Conservation (phyloP, 805 yeast genomes). For the Candida tammaniensis region DNA sequence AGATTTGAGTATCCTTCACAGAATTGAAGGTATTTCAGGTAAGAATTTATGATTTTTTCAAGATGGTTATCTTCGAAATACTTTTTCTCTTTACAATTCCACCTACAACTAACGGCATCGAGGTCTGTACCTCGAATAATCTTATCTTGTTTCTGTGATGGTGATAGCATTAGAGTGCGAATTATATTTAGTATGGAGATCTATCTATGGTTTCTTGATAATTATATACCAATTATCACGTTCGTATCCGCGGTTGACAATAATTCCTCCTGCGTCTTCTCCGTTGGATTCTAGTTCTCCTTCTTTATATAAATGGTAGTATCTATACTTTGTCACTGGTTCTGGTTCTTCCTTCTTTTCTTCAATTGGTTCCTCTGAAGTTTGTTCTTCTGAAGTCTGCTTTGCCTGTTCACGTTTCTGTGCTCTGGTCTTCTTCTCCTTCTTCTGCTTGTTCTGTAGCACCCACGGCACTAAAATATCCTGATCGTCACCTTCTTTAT, state of each 20-base stretch:
- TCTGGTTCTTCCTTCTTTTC: conserved; percentile 16
- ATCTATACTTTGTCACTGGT: conserved; percentile 67
- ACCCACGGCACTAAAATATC: conserved; percentile 98
- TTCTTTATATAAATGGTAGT: conserved; percentile 78
- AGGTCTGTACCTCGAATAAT: conserved; percentile 58
- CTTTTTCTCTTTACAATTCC: conserved; percentile 46
- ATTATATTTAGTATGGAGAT: too few species aligned
- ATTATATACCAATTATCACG: conserved; percentile 89
- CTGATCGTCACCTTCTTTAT: conserved; percentile 86
- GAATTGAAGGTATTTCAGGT: conserved; percentile 35
- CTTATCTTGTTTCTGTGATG: conserved; percentile 36
- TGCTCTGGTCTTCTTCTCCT: conserved; percentile 20
- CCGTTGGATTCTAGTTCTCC: conserved; percentile 83
- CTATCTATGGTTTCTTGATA: conserved; percentile 12
- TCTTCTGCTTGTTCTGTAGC: conserved; percentile 47
- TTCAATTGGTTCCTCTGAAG: conserved; percentile 9
- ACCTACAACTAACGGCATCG: conserved; percentile 68
- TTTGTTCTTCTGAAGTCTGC: not conserved
- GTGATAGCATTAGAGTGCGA: conserved; percentile 26
- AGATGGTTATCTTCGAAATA: conserved; percentile 46
- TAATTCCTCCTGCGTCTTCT: conserved; percentile 55
- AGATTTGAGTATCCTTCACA: conserved; percentile 37
- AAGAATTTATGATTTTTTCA: conserved; percentile 30
- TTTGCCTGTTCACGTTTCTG: not conserved
- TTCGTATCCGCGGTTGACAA: conserved; percentile 80